Base-by-base conservation (phyloP, 805 yeast genomes). In the Candida ipomoeae region DNA sequence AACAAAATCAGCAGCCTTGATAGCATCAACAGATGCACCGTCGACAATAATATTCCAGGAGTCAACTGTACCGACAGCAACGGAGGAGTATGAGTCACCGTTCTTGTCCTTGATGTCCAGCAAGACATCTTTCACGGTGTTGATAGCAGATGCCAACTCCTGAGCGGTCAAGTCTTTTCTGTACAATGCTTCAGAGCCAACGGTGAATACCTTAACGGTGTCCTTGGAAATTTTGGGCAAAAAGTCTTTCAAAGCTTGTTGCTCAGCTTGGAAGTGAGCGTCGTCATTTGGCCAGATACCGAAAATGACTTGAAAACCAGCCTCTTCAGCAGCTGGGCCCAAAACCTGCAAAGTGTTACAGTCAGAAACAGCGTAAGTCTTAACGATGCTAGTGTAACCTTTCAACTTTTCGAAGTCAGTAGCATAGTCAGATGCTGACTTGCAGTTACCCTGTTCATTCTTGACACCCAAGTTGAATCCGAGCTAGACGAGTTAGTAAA, bases 221-320 rank as follows among this genome's bases (percentile, higher is more conserved):
- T 81, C 75, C 54, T 80, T 78, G 48, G 88, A 83, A 55, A 90
- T 77, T 32, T 62, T 71, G 61, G 97, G 96, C 68, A 92, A 80
- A 70, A 85, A 87, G 11, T 71, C 50, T 57, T 73, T 61, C 61
- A 92, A 78, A 43, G 97, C 96, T 26, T 66, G 65, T 68, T 87
- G 80, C 75, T 92, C 98, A 11, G 78, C 83, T 41, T 68, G 71
- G 66, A 79, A 91, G 69, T 89, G 95, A 47, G 84, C 68, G 48
- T 83, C 89, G 64, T 89, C 96, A 48, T 79, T 89, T 68, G 97
- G 97, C 97, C 98, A 92, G 60, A 92, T 79, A 68, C 97, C 97
- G 40, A 89, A 74, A 68, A 89, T 81, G 41, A 87, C 67, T 61
- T 82, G 77, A 79, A 90, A 87, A 51, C 90, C 89, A 57, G 83